These are phyloP conservation scores for Rhizopogon vulgaris DNA, from an alignment of 768 basidiomycete genomes.

Conservation along the genomic window DNA sequence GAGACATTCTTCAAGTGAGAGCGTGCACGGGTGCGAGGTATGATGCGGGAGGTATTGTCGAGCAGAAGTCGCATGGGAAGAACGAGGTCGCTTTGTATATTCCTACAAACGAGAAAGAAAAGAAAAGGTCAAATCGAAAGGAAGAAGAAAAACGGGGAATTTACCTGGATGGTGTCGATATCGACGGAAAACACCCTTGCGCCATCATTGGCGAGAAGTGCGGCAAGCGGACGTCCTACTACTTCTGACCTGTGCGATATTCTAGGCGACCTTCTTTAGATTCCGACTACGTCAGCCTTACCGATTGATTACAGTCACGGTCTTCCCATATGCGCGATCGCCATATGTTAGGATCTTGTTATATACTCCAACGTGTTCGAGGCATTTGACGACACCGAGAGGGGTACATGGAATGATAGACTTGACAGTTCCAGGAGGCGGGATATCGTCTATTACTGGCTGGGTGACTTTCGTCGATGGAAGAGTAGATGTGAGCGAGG, in stretches of 20 bases:
- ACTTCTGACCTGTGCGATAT: conserved; percentile 75
- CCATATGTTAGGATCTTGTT: conserved; percentile 90
- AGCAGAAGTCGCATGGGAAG: conserved; percentile 24
- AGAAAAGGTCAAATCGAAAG: conserved; percentile 1
- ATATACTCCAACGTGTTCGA: conserved; percentile 90
- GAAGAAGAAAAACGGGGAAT: not conserved
- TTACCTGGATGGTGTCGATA: conserved; percentile 85
- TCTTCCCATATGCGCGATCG: conserved; percentile 90
- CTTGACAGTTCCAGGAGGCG: conserved; percentile 85
- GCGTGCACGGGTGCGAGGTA: conserved; percentile 60
- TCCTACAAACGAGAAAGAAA: conserved; percentile 39
- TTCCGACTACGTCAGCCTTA: conserved; percentile 23
- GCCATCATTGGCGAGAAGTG: conserved; percentile 92
- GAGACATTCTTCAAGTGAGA: conserved; percentile 76
- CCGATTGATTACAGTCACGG: conserved; percentile 93
- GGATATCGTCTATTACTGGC: conserved; percentile 45
- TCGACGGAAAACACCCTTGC: conserved; percentile 94
- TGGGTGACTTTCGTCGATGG: conserved; percentile 24
- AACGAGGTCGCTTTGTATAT: conserved; percentile 85
- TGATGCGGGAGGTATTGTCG: conserved; percentile 80
- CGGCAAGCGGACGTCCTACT: conserved; percentile 94
- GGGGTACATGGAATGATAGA: conserved; percentile 98
- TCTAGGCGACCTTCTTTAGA: not conserved
- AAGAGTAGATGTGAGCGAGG: conserved; percentile 50
- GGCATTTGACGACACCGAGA: conserved; percentile 90